These are phyloP conservation scores for Phlyctochytrium bullatum DNA, from an alignment of 192 early-diverging fungal genomes.

Conservation along the genomic window DNA sequence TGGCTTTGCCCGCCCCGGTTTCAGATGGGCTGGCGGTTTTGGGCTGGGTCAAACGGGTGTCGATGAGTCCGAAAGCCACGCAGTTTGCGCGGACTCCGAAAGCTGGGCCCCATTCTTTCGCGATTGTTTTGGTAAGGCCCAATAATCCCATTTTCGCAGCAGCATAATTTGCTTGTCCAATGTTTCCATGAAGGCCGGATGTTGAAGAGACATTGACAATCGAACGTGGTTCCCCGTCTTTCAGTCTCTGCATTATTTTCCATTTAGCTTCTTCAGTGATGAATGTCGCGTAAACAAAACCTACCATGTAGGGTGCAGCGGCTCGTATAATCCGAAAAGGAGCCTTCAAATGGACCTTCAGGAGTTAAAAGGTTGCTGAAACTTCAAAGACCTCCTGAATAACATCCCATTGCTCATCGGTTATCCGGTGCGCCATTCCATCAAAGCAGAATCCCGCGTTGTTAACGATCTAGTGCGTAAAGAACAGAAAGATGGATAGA, in stretches of 20 bases:
- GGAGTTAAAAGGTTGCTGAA: too few species aligned
- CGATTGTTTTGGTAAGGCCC: conserved; percentile 43
- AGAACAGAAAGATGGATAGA: neutral
- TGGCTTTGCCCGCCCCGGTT: too few species aligned
- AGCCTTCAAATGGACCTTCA: conserved; percentile 58
- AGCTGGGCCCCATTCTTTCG: conserved; percentile 65
- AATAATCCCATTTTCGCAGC: conserved; percentile 43
- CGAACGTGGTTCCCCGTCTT: conserved; percentile 53
- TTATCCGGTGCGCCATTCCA: conserved; percentile 27
- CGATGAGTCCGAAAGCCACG: conserved; percentile 62
- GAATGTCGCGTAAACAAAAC: neutral
- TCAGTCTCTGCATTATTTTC: conserved; percentile 29
- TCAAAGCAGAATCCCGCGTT: conserved; percentile 22
- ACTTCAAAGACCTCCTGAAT: too few species aligned
- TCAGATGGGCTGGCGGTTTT: too few species aligned
- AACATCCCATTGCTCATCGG: conserved; percentile 22
- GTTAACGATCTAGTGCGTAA: conserved; percentile 17
- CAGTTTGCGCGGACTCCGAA: conserved; percentile 63
- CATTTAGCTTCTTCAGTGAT: neutral
- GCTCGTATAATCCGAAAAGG: conserved; percentile 65
- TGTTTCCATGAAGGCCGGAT: conserved; percentile 24
- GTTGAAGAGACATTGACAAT: conserved; percentile 47
- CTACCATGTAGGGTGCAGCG: conserved; percentile 46
- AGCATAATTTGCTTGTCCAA: conserved; percentile 43
- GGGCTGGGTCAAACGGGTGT: conserved; percentile 62